Evolutionary conservation across 2,329 filamentous ascomycete species (phyloP), one percentile per base, ranked within the genome.

Genomic region (Fusarium acutatum): DNA sequence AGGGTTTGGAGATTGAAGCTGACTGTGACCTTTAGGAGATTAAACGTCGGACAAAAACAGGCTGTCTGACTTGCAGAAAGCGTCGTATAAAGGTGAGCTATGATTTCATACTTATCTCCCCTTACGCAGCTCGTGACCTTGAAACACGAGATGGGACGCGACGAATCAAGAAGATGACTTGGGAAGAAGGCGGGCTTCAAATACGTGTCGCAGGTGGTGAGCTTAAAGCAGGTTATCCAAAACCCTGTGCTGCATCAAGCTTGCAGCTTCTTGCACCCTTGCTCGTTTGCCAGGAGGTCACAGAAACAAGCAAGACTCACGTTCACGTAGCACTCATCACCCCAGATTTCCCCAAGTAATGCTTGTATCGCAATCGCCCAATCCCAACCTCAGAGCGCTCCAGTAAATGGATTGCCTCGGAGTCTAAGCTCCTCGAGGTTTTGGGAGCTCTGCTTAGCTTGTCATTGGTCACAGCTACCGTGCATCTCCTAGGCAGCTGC

Each of bases 61-160:
- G 88, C n/a, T 90, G 88, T 74, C 80, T 90, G 79, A 90, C 88
- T 49, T 90, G 88, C 80, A 87, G 88, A 64, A 90, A 89, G 78
- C 85, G 88, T 75, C 84, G 88, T 75, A 90, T 90, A 79, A 90
- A 90, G 88, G 88, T 90, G 81, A 79, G 87, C 65, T 67, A 64
- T 62, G 54, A 74, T 75, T 78, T 78, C 66, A 41, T 77, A 73
- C 53, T 72, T 37, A 40, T 64, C 60, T 73, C 54, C 69, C 59
- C 28, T 63, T 38, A 49, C 70, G 47, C 67, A 54, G 50, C 50
- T 53, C 50, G 47, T 54, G 52, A 49, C 41, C 52, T 66, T 43
- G 61, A 59, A 60, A 54, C 64, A 46, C 50, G 60, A 43, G 60
- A 62, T 41, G 67, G 66, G 60, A 58, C 52, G 65, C 60, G 60